Evolutionary conservation across 2,329 filamentous ascomycete species (phyloP), one percentile per base, ranked within the genome.

Genomic region (Exophiala calicioides): DNA sequence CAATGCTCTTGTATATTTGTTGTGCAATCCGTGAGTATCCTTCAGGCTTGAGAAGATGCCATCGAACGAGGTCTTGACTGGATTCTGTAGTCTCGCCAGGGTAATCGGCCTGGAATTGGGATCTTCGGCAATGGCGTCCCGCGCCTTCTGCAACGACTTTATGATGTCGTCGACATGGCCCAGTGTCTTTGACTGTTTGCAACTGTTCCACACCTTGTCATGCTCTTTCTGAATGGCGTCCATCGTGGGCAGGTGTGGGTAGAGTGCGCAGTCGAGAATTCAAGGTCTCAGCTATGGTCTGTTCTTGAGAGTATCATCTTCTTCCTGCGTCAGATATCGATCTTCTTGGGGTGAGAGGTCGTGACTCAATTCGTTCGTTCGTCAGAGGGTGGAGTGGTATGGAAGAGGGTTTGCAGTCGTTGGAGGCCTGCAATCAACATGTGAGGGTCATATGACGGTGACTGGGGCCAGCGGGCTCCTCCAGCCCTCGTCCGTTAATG

Each of bases 131-230:
- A 96, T 85, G 56, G 81, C 76, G 53, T 88, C 82, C 45, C 89
- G 79, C 29, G 90, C 88, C 36, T 77, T 76, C 54, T 81, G 79
- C 20, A 98, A 80, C 47, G 88, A 69, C 53, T 89, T 80, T 58
- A 98, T 89, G 29, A 90, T 85, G 50, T 81, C 79, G 64, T 97
- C 89, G 13, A 95, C 86, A 76, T 94, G 84, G 24, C 81, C 72
- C 47, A 95, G 82, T 29, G 84, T 84, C 45, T 85, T 80, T 3
- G 79, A 79, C 33, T 90, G 78, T 62, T 84, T 85, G 23, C 83
- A 80, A 54, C 79, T 82, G 63, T 79, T 82, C 60, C 80, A 80
- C 50, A 94, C 80, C 60, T 82, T 81, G 57, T 82, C 78, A 57
- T 93, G 80, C 64, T 94, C 88, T 59, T 82, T 82, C 65, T 86